phyloP scores from a whole-genome alignment of 2,329 filamentous ascomycete genomes.

The Verticillium klebahnii region DNA sequence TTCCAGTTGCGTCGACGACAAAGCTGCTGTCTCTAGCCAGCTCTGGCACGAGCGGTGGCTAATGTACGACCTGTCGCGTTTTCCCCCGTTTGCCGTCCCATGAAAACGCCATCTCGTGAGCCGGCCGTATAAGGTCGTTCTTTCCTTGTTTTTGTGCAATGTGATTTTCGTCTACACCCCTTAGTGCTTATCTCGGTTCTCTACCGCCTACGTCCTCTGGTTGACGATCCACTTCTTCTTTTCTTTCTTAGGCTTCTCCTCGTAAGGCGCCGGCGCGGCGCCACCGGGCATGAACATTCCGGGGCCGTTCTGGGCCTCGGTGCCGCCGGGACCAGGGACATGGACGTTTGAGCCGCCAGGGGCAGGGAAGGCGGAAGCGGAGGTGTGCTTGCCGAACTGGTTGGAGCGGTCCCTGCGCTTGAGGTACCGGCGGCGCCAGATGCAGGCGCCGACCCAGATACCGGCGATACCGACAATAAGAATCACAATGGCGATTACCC shows the following conservation, averaged over 20 bases:
- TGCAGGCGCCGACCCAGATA: constrained; percentile 63
- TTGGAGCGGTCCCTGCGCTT: constrained; percentile 60
- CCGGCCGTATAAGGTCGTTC: neutral
- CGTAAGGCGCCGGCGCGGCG: constrained; percentile 20
- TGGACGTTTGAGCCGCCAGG: constrained; percentile 26
- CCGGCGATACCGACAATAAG: constrained; percentile 64
- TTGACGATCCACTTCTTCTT: constrained; percentile 45
- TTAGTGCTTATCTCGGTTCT: neutral
- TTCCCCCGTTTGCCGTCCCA: neutral
- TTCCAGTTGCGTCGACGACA: neutral
- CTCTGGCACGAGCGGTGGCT: neutral
- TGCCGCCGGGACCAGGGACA: constrained; percentile 18
- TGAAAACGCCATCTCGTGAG: neutral
- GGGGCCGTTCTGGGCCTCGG: constrained; percentile 17
- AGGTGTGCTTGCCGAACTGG: constrained; percentile 38
- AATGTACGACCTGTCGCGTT: neutral
- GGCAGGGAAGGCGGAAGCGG: constrained; percentile 24
- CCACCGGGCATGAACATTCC: constrained; percentile 29
- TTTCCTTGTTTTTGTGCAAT: neutral
- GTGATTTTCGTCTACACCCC: neutral
- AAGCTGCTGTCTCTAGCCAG: neutral
- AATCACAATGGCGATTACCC: constrained; percentile 77
- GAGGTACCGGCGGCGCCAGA: constrained; percentile 70
- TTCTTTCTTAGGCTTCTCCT: constrained; percentile 35
- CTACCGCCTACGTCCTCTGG: constrained; percentile 32